Evolutionary conservation across 169 alveolate species (phyloP).

Genomic region (Cryptosporidium muris): DNA sequence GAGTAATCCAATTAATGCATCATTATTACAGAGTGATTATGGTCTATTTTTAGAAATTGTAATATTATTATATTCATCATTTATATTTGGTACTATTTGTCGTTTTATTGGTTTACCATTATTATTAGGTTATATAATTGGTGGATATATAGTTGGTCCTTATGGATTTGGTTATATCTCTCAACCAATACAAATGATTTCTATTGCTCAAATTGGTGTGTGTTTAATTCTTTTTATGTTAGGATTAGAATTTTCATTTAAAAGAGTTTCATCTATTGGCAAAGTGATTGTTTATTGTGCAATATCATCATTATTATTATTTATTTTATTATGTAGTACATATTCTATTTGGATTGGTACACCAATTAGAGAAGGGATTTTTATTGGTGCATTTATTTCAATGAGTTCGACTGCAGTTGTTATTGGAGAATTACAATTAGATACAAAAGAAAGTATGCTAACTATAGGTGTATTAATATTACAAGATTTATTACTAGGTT

Average conservation of each 20-base stretch:
- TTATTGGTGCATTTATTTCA: conserved; percentile 63
- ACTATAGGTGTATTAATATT: conserved; percentile 57
- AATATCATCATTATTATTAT: conserved; percentile 17
- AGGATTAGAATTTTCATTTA: conserved; percentile 57
- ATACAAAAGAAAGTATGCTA: conserved; percentile 56
- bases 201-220: conserved; percentile 69
- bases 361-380: conserved; percentile 66
- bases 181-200: conserved; percentile 65
- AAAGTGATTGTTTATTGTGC: conserved; percentile 63
- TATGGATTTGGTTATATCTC: conserved; percentile 63
- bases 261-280: conserved; percentile 52
- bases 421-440: conserved; percentile 56
- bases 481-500: conserved; percentile 49
- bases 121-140: conserved; percentile 54
- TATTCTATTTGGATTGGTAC: conserved; percentile 68
- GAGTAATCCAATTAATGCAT: conserved; percentile 54
- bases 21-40: conserved; percentile 61
- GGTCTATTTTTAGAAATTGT: conserved; percentile 62
- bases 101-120: conserved; percentile 56
- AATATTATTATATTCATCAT: conserved; percentile 47
- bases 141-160: conserved; percentile 68
- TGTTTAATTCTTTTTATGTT: conserved; percentile 43
- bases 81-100: conserved; percentile 61
- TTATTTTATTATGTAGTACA: conserved; percentile 39
- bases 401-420: conserved; percentile 70